Conservation (phyloP, 441 rosid genomes). For the Cnidoscolus chayamansa region DNA sequence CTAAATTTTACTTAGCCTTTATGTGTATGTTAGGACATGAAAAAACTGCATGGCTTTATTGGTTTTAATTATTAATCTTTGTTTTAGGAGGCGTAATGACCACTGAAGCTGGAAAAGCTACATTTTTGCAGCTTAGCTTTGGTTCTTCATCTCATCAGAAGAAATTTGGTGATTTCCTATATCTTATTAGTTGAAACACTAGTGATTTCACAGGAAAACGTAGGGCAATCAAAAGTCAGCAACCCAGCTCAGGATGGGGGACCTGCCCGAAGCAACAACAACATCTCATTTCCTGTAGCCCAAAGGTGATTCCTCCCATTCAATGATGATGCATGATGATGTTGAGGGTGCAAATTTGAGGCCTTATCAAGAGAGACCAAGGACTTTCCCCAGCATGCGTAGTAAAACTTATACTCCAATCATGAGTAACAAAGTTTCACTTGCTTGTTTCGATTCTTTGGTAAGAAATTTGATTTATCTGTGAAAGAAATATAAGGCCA, state of each 20-base stretch:
- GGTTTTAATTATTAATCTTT: neutral
- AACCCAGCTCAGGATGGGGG: slow-evolving; percentile 57
- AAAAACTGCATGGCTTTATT: neutral
- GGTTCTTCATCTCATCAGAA: slow-evolving; percentile 13
- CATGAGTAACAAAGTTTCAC: slow-evolving; percentile 37
- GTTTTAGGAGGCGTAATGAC: neutral
- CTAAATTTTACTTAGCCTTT: neutral
- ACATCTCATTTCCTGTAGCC: slow-evolving; percentile 39
- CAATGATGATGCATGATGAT: slow-evolving; percentile 85
- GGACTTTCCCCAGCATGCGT: slow-evolving; percentile 92
- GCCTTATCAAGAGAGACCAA: slow-evolving; percentile 70
- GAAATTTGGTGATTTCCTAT: neutral
- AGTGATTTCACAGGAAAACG: slow-evolving; percentile 24
- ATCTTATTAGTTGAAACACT: slow-evolving; percentile 20
- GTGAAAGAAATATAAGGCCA: neutral
- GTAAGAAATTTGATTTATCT: neutral
- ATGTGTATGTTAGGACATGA: neutral
- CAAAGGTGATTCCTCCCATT: slow-evolving; percentile 44
- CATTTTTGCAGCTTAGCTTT: neutral
- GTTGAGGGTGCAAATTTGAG: slow-evolving; percentile 73
- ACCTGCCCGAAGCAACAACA: slow-evolving; percentile 57
- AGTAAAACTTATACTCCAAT: slow-evolving; percentile 67
- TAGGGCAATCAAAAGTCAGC: slow-evolving; percentile 47
- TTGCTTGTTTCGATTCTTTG: neutral
- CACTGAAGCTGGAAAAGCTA: neutral